Percentiles rank a stretch among this genome's conserved stretches.
These are phyloP conservation scores for Phlyctochytrium arcticum DNA, from an alignment of 192 early-diverging fungal species.

Conservation along the genomic window DNA sequence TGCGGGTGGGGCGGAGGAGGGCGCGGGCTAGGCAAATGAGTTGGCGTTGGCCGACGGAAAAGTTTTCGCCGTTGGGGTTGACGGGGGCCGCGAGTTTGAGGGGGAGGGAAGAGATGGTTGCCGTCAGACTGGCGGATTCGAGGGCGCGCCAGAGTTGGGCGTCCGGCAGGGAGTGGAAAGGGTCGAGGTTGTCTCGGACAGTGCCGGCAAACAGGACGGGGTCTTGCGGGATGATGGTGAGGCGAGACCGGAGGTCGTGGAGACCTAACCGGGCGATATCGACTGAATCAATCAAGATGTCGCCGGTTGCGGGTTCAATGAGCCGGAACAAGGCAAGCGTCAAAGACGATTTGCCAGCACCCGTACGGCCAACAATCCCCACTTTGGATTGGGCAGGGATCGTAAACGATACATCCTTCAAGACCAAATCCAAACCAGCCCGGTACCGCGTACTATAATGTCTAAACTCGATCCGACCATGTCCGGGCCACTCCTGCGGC, in stretches of 20 bases:
- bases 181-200: slow-evolving; percentile 54
- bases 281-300: slow-evolving; percentile 68
- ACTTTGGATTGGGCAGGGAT: slow-evolving; percentile 44
- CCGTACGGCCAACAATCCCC: slow-evolving; percentile 54
- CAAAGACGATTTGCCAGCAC: slow-evolving; percentile 73
- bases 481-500: slow-evolving; percentile 62
- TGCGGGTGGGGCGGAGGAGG: slow-evolving; percentile 50
- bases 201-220: slow-evolving; percentile 62
- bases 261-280: slow-evolving; percentile 67
- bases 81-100: slow-evolving; percentile 65
- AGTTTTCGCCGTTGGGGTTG: slow-evolving; percentile 38
- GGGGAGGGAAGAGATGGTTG: slow-evolving; percentile 54
- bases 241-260: slow-evolving; percentile 64
- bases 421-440: slow-evolving; percentile 70
- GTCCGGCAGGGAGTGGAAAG: slow-evolving; percentile 42
- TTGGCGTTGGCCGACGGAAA: slow-evolving; percentile 22
- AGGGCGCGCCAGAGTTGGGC: slow-evolving; percentile 43
- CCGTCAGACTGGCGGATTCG: slow-evolving; percentile 63
- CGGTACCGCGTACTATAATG: slow-evolving; percentile 81
- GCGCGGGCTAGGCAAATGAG: slow-evolving; percentile 74
- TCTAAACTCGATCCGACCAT: slow-evolving; percentile 70
- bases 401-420: slow-evolving; percentile 46
- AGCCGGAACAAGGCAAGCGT: slow-evolving; percentile 75
- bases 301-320: slow-evolving; percentile 65
- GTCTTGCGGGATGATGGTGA: slow-evolving; percentile 80